Conservation (phyloP, 2,329 filamentous ascomycete species). For the Hypoxylon sp. region DNA sequence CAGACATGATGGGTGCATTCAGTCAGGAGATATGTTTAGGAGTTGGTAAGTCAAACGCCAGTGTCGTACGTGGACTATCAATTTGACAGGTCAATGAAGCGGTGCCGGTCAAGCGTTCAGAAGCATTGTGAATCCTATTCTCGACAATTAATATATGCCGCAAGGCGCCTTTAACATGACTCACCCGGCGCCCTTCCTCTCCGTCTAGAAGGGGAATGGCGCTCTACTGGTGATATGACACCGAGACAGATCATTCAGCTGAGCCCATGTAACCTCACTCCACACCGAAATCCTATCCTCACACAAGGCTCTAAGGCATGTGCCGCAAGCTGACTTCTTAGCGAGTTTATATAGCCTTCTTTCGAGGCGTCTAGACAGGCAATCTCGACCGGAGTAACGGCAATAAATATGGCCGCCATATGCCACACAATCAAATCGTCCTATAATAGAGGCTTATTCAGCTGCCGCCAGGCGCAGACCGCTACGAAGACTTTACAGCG, state of each 20-base stretch:
- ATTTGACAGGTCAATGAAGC: not conserved
- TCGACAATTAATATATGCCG: not conserved
- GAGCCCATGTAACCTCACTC: not conserved
- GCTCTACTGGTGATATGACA: not conserved
- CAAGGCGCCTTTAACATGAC: conserved; percentile 2
- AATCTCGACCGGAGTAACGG: no score
- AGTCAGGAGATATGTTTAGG: no score
- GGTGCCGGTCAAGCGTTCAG: not conserved
- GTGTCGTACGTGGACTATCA: not conserved
- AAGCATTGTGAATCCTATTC: not conserved
- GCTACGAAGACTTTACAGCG: no score
- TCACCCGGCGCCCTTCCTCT: not conserved
- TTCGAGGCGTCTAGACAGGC: no score
- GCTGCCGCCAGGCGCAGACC: no score
- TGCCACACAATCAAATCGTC: no score
- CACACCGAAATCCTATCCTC: not conserved
- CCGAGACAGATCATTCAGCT: not conserved
- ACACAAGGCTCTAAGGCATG: not conserved
- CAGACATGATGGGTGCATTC: conserved; percentile 13
- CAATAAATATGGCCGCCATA: no score
- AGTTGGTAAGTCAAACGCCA: not conserved
- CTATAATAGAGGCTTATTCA: no score
- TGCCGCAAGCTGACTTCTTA: no score
- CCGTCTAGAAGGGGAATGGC: conserved; percentile 11
- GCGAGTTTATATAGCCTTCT: no score